Evolutionary conservation across 2,329 filamentous ascomycete species (phyloP).

Genomic region (Boeremia exigua): DNA sequence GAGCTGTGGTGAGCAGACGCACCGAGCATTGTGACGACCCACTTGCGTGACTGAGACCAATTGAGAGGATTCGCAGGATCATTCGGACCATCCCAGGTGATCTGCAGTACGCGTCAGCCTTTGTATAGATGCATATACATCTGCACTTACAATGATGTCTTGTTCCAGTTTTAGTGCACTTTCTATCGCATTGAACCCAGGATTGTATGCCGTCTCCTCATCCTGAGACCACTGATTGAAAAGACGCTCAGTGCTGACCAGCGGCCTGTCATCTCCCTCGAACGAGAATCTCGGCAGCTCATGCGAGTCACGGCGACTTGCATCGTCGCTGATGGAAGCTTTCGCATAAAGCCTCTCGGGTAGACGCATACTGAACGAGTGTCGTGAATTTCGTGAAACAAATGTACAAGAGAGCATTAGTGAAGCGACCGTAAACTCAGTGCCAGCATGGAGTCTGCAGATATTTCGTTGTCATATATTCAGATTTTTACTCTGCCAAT

Average conservation of each 20-base stretch:
- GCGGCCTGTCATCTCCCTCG: constrained; percentile 21
- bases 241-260: constrained; percentile 30
- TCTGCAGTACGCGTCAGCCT: constrained; percentile 24
- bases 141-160: constrained; percentile 26
- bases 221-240: constrained; percentile 23
- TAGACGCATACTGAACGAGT: constrained; percentile 19
- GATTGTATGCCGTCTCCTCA: constrained; percentile 20
- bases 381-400: neutral
- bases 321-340: constrained; percentile 10
- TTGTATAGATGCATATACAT: neutral
- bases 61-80: constrained; percentile 57
- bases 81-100: constrained; percentile 55
- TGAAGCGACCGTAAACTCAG: neutral
- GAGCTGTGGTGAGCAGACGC: neutral
- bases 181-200: constrained; percentile 12
- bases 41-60: constrained; percentile 53
- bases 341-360: constrained; percentile 19
- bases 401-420: constrained; percentile 9
- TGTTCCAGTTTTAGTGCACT: constrained; percentile 11
- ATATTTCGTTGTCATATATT: neutral
- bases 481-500: neutral
- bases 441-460: neutral
- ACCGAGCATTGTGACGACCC: constrained; percentile 53
- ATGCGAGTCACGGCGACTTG: constrained; percentile 5
- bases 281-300: constrained; percentile 29